Evolutionary conservation across 257 asterid species (phyloP).

Genomic region (Lycium ferocissimum): DNA sequence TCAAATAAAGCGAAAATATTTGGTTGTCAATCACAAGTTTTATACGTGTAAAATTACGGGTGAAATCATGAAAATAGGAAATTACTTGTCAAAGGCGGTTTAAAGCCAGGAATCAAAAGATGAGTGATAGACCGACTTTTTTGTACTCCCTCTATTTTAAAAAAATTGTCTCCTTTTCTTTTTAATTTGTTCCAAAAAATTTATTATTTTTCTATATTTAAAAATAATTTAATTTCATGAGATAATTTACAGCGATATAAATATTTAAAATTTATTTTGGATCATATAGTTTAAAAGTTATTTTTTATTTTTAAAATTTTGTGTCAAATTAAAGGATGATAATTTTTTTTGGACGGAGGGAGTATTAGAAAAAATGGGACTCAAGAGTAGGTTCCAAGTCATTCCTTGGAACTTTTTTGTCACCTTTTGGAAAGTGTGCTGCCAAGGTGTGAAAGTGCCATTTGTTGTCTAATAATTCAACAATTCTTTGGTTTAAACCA

Average conservation of each 20-base stretch:
- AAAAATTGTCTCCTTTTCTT: no score
- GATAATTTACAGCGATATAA: no score
- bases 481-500: background rate
- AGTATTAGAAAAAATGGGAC: background rate
- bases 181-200: no score
- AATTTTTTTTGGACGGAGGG: no score
- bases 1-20: no score
- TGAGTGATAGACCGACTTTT: background rate
- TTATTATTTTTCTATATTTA: no score
- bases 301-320: no score
- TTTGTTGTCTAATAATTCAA: background rate
- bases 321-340: no score
- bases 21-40: background rate
- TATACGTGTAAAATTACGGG: background rate
- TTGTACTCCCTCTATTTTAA: no score
- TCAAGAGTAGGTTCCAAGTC: slow-evolving; percentile 47
- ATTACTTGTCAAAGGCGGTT: slow-evolving; percentile 18
- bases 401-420: slow-evolving; percentile 28
- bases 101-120: background rate
- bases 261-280: no score
- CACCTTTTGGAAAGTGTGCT: background rate
- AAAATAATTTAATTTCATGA: no score
- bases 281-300: no score
- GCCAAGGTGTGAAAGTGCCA: background rate
- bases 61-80: background rate